phyloP scores from a whole-genome alignment of 805 yeast species.

The Hanseniaspora clermontiae region DNA sequence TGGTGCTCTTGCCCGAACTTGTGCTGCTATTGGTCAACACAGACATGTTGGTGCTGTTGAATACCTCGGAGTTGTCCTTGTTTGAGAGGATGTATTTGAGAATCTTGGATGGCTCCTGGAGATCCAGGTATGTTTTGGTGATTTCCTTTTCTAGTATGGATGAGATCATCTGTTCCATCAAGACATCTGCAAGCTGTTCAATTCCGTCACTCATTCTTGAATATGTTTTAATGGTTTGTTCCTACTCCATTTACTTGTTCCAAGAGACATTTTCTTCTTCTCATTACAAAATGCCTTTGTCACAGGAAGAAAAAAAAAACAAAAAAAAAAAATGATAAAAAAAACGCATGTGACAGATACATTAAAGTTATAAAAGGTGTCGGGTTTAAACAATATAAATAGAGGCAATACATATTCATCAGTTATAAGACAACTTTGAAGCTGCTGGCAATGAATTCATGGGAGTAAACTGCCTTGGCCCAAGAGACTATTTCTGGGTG shows the following conservation, averaged over 20 bases:
- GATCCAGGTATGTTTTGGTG: not conserved
- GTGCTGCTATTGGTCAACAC: not conserved
- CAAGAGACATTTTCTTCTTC: too few species aligned
- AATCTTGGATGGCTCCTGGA: not conserved
- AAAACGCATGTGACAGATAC: too few species aligned
- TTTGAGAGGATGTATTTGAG: not conserved
- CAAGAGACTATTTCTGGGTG: not conserved
- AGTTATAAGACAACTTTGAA: not conserved
- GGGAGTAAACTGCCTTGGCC: not conserved
- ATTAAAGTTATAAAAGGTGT: not conserved
- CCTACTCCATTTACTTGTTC: too few species aligned
- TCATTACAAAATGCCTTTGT: too few species aligned
- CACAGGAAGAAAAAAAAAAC: too few species aligned
- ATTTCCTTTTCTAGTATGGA: conserved; percentile 8
- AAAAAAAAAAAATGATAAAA: too few species aligned
- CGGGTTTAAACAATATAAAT: not conserved
- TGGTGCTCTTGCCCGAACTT: not conserved
- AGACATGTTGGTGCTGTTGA: not conserved
- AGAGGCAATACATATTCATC: too few species aligned
- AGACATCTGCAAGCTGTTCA: not conserved
- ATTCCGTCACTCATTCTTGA: not conserved
- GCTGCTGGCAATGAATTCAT: not conserved
- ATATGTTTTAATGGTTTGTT: too few species aligned
- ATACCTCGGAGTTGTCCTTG: not conserved
- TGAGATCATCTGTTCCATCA: not conserved